Percentiles rank a stretch among this genome's conserved stretches.
These are phyloP conservation scores for Selaginella tamariscina DNA, from an alignment of 75 land plant genomes.

Conservation along the genomic window DNA sequence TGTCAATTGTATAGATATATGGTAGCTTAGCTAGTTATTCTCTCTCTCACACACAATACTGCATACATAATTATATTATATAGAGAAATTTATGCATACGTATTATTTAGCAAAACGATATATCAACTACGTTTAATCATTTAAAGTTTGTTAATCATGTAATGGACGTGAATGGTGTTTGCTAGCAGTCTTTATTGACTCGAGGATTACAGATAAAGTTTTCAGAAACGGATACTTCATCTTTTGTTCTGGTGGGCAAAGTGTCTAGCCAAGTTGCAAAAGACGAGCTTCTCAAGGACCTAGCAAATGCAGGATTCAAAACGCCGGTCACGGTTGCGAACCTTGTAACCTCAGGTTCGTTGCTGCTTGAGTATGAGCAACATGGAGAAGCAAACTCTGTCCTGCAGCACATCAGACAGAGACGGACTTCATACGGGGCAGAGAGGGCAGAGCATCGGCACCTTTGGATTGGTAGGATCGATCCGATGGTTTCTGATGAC, in stretches of 20 bases:
- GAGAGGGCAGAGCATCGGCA: constrained; percentile 36
- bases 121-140: too few species aligned
- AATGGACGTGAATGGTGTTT: too few species aligned
- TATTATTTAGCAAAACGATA: too few species aligned
- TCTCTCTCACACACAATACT: too few species aligned
- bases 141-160: too few species aligned
- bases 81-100: too few species aligned
- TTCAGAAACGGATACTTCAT: constrained; percentile 8
- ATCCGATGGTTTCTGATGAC: constrained; percentile 33
- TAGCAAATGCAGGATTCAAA: constrained; percentile 33
- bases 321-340: constrained; percentile 47
- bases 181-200: too few species aligned
- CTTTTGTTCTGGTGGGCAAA: constrained; percentile 75
- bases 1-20: too few species aligned
- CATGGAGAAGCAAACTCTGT: constrained; percentile 76
- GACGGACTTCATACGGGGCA: constrained; percentile 32
- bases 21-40: too few species aligned
- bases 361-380: constrained; percentile 65
- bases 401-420: constrained; percentile 46
- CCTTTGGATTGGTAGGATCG: constrained; percentile 39
- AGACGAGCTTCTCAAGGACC: constrained; percentile 67
- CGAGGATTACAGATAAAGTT: too few species aligned
- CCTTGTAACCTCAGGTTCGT: constrained; percentile 50
- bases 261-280: constrained; percentile 47
- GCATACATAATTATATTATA: too few species aligned